phyloP scores from a whole-genome alignment of 1,284 basidiomycete species.

The Trametes pubescens region DNA sequence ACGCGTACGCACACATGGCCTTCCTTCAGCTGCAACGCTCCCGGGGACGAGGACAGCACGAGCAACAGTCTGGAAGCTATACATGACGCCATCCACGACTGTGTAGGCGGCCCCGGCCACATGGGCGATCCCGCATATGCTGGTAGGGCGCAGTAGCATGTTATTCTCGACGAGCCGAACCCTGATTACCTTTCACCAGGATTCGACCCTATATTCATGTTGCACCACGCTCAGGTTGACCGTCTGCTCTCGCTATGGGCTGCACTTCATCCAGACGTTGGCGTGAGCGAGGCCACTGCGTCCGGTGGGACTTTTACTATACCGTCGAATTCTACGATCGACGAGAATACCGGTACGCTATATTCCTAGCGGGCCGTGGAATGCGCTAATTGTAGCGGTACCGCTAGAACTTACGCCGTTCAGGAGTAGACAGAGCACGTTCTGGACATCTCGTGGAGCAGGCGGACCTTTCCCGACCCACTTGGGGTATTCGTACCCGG shows the following conservation, averaged over 20 bases:
- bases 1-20: constrained; percentile 50
- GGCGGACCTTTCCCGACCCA: constrained; percentile 25
- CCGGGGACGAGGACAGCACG: constrained; percentile 44
- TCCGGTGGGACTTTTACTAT: constrained; percentile 49
- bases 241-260: constrained; percentile 55
- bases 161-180: neutral
- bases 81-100: constrained; percentile 55
- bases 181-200: constrained; percentile 35
- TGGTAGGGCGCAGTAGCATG: constrained; percentile 30
- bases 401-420: constrained; percentile 44
- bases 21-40: constrained; percentile 55
- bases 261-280: constrained; percentile 50
- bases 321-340: constrained; percentile 40
- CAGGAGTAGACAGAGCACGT: constrained; percentile 40
- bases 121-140: constrained; percentile 51
- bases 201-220: constrained; percentile 59
- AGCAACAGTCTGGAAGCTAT: constrained; percentile 58
- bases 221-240: constrained; percentile 60
- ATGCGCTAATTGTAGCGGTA: neutral
- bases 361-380: neutral
- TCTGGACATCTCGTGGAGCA: constrained; percentile 43
- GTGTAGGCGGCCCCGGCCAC: constrained; percentile 53
- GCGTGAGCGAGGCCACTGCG: constrained; percentile 45
- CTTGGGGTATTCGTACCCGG: constrained; percentile 54
- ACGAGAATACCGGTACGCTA: constrained; percentile 46